These are phyloP conservation scores for Mycena chlorophos DNA, from an alignment of 768 basidiomycete genomes.

Conservation along the genomic window DNA sequence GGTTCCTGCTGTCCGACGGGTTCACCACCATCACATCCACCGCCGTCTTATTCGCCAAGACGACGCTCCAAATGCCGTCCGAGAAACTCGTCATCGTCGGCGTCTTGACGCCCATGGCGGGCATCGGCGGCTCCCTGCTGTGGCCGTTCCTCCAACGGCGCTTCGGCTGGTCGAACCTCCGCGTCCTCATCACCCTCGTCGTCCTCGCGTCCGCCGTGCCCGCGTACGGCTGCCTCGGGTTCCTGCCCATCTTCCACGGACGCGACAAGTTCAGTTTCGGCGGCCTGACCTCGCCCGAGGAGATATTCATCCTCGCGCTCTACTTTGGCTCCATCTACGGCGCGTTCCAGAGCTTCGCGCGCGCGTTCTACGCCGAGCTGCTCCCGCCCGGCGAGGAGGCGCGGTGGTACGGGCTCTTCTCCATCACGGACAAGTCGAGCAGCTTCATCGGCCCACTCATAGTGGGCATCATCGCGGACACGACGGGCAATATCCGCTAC, in stretches of 20 bases:
- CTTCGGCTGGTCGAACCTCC: conserved; percentile 64
- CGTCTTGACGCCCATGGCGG: conserved; percentile 71
- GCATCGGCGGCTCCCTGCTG: conserved; percentile 81
- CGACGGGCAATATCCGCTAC: conserved; percentile 88
- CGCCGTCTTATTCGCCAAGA: conserved; percentile 90
- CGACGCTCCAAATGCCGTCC: conserved; percentile 76
- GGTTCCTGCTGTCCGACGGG: conserved; percentile 92
- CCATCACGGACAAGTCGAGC: conserved; percentile 92
- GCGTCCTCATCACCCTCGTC: conserved; percentile 67
- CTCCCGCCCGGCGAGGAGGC: conserved; percentile 89
- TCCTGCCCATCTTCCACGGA: conserved; percentile 55
- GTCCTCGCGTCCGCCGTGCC: conserved; percentile 67
- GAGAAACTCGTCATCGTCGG: conserved; percentile 80
- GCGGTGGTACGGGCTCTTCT: conserved; percentile 85
- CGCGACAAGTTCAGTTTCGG: conserved; percentile 50
- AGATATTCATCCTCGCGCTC: conserved; percentile 83
- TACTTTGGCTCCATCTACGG: conserved; percentile 86
- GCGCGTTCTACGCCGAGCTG: conserved; percentile 84
- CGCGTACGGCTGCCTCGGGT: conserved; percentile 80
- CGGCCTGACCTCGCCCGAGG: conserved; percentile 72
- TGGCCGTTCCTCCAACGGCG: conserved; percentile 75
- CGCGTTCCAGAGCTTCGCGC: conserved; percentile 87
- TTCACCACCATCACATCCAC: conserved; percentile 93
- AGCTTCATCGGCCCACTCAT: conserved; percentile 90
- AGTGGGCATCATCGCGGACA: conserved; percentile 85